Evolutionary conservation across 768 basidiomycete species (phyloP), one percentile per base, ranked within the genome.

Genomic region (Lactarius tabidus): DNA sequence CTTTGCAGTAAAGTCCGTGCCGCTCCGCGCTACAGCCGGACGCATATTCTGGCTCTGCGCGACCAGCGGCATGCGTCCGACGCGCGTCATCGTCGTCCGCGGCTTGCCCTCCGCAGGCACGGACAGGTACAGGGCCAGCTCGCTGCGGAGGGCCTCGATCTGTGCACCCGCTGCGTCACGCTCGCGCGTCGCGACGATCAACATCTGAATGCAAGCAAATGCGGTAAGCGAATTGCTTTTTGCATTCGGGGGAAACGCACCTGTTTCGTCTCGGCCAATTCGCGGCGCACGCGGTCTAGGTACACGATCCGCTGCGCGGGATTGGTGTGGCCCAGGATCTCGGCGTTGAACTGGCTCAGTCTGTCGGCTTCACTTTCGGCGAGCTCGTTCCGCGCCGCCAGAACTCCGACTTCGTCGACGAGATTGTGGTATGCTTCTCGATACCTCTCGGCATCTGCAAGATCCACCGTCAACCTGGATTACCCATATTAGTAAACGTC

Each of bases 221-320:
- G 5, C 33, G 15, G 26, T 29, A 57, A 33, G 23, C 45, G 28
- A 12, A 12, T 58, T 18, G 33, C 9, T 28, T 12, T 8, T 54
- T 18, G 31, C 2, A 36, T 4, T 5, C 23, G 15, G 10, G 4
- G 55, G 20, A n/a, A 31, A 77, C 87, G 65, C 66, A 91, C 93
- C 75, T 91, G 89, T 74, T 93, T 93, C 6, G 84, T 80, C 62
- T 92, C 87, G 2, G 91, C 85, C 57, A 95, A 77, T 72, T 96
- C 93, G 62, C 82, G 78, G 39, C 94, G 82, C 59, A 97, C 85
- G 60, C 86, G 82, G 64, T 95, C 95, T 18, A 97, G 86, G 70
- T 96, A 95, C 74, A 86, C 79, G 70, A 97, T 93, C 65, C 86
- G 84, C 75, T 96, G 94, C 1, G 86, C 85, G 10, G 91, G 90